Percentiles rank a stretch among this genome's conserved stretches.
phyloP scores from a whole-genome alignment of 177 flowering plant genomes.

The Vitis hybrid region DNA sequence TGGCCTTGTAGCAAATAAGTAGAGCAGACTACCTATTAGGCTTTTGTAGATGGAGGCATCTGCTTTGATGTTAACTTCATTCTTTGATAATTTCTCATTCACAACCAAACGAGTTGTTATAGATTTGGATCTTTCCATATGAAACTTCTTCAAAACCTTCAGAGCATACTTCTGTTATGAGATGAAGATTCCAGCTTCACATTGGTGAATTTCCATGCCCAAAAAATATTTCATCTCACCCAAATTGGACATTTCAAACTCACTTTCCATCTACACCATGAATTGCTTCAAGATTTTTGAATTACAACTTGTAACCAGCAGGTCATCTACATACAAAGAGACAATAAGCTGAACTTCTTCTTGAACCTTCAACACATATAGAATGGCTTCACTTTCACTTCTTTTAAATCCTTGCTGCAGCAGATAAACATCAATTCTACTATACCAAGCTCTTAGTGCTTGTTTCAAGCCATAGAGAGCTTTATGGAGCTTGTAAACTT shows the following conservation, averaged over 20 bases:
- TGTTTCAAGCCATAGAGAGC: constrained; percentile 6
- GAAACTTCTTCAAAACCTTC: neutral
- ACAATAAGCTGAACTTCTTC: neutral
- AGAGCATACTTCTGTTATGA: constrained; percentile 7
- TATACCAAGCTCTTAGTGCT: constrained; percentile 7
- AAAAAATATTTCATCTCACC: constrained; percentile 9
- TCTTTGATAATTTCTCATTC: too few relatives aligned
- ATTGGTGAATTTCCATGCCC: neutral
- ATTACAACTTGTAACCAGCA: neutral
- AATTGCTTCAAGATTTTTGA: neutral
- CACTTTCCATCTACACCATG: neutral
- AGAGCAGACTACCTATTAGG: too few relatives aligned
- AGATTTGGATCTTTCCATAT: neutral
- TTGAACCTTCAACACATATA: neutral
- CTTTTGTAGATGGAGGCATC: too few relatives aligned
- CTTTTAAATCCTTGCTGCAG: neutral
- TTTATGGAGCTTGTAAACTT: neutral
- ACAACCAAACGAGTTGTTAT: too few relatives aligned
- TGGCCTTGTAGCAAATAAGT: too few relatives aligned
- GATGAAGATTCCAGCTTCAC: neutral
- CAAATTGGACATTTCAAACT: neutral
- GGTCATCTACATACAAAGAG: too few relatives aligned
- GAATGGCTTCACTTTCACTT: neutral
- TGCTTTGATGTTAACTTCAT: too few relatives aligned
- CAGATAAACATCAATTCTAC: neutral